Evolutionary conservation across 164 flowering plant genomes (phyloP).

Genomic region (Stephania yunnanensis): DNA sequence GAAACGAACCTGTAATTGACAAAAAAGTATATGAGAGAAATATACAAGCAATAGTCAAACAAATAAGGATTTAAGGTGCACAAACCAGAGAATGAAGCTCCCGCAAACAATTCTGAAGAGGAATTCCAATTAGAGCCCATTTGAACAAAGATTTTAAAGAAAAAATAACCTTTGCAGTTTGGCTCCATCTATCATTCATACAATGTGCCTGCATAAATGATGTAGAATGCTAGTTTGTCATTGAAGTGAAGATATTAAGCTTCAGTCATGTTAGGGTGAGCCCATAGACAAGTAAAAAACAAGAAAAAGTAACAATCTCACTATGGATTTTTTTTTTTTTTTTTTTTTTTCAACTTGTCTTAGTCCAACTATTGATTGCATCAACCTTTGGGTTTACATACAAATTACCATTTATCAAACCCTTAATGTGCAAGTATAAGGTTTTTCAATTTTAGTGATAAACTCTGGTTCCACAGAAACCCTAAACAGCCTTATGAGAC

Average conservation of each 20-base stretch:
- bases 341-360: not conserved
- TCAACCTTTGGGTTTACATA: too few relatives aligned
- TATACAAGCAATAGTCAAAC: not conserved
- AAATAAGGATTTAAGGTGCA: slow-evolving; percentile 2
- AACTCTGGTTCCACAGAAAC: too few relatives aligned
- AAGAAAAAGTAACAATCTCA: not conserved
- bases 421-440: too few relatives aligned
- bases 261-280: not conserved
- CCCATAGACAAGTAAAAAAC: not conserved
- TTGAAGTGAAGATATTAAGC: not conserved
- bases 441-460: too few relatives aligned
- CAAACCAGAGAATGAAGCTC: slow-evolving; percentile 90
- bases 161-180: slow-evolving; percentile 81
- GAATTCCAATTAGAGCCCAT: slow-evolving; percentile 98
- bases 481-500: too few relatives aligned
- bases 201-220: slow-evolving; percentile 62
- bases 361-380: not conserved
- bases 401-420: too few relatives aligned
- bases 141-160: slow-evolving; percentile 69
- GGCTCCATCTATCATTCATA: slow-evolving; percentile 71
- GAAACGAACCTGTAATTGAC: slow-evolving; percentile 65
- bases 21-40: slow-evolving; percentile 12
- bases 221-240: not conserved
- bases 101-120: slow-evolving; percentile 93
- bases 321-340: not conserved